These are phyloP conservation scores for Auriscalpium vulgare DNA, from an alignment of 768 basidiomycete species.

Conservation along the genomic window DNA sequence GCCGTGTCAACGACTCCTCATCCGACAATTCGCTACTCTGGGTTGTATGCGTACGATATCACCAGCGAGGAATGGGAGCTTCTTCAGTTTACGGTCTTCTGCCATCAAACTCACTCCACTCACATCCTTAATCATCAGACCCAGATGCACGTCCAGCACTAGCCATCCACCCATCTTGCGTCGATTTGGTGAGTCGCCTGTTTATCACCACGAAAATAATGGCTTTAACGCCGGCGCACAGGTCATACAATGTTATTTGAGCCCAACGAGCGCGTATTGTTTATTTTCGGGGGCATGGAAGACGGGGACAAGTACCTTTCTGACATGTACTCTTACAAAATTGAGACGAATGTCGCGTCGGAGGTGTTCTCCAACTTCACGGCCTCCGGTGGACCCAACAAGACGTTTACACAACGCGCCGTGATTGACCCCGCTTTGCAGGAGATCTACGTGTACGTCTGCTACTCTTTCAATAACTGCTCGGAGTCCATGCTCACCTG, in stretches of 20 bases:
- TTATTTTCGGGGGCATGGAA: slow-evolving; percentile 69
- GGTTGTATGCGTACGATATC: slow-evolving; percentile 67
- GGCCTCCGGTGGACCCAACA: slow-evolving; percentile 54
- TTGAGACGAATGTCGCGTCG: slow-evolving; percentile 45
- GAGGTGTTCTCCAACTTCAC: slow-evolving; percentile 61
- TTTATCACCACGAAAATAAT: neutral
- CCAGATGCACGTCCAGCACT: slow-evolving; percentile 17
- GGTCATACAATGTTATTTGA: slow-evolving; percentile 84
- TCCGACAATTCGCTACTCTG: slow-evolving; percentile 59
- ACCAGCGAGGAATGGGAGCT: slow-evolving; percentile 57
- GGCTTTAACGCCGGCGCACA: slow-evolving; percentile 14
- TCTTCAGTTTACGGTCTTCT: slow-evolving; percentile 45
- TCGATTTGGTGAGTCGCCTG: slow-evolving; percentile 44
- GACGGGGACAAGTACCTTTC: slow-evolving; percentile 52
- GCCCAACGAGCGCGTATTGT: slow-evolving; percentile 44
- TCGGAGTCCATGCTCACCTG: neutral
- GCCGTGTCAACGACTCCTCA: slow-evolving; percentile 61
- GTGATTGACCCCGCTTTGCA: slow-evolving; percentile 53
- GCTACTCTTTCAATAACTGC: neutral
- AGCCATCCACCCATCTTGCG: slow-evolving; percentile 42
- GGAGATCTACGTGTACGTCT: slow-evolving; percentile 67
- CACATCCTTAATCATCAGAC: slow-evolving; percentile 7
- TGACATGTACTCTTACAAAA: slow-evolving; percentile 73
- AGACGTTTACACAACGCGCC: slow-evolving; percentile 69
- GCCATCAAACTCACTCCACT: too few species aligned